Conservation (phyloP, 345 rosid species). For the Limnanthes douglasii region DNA sequence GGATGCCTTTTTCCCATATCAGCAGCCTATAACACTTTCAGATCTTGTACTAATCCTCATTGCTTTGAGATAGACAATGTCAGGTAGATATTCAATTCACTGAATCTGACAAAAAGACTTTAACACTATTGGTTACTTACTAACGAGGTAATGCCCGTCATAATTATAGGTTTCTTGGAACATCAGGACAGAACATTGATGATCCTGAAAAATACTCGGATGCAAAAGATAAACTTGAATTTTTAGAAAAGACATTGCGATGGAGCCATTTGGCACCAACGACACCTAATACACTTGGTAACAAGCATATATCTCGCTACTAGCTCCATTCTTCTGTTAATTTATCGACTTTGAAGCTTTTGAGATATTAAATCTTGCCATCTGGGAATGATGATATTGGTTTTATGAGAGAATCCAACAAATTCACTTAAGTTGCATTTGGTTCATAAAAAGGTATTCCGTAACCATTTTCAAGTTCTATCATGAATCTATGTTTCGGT, state of each 20-base stretch:
- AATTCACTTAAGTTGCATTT: too few relatives aligned
- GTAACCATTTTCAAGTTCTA: too few relatives aligned
- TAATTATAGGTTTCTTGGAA: slow-evolving; percentile 76
- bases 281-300: slow-evolving; percentile 94
- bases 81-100: too few relatives aligned
- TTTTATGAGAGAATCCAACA: too few relatives aligned
- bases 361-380: background rate
- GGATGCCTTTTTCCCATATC: slow-evolving; percentile 93
- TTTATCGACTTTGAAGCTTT: background rate
- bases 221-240: slow-evolving; percentile 66
- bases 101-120: background rate
- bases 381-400: too few relatives aligned
- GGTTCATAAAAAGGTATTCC: too few relatives aligned
- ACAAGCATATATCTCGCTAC: too few relatives aligned
- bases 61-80: slow-evolving; percentile 77
- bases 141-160: slow-evolving; percentile 3
- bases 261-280: slow-evolving; percentile 99
- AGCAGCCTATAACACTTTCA: slow-evolving; percentile 67
- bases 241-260: slow-evolving; percentile 77
- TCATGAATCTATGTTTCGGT: too few relatives aligned
- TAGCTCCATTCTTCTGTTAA: background rate
- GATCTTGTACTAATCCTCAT: slow-evolving; percentile 92
- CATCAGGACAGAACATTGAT: slow-evolving; percentile 96
- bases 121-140: too few relatives aligned
- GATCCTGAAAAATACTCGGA: slow-evolving; percentile 88